phyloP scores from a whole-genome alignment of 2,329 filamentous ascomycete genomes.

The Xylaria sp. region DNA sequence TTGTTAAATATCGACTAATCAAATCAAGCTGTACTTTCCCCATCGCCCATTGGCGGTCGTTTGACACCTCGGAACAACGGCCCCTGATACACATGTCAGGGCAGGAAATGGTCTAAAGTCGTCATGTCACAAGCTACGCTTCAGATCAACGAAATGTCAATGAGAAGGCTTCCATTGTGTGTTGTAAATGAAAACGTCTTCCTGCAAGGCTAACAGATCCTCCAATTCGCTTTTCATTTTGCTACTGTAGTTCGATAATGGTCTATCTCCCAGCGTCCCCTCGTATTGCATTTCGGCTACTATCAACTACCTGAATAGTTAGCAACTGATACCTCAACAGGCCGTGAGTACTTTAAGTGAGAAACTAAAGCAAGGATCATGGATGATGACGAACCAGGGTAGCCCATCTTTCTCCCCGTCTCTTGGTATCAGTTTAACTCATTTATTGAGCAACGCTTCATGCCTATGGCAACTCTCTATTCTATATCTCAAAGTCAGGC shows the following conservation, averaged over 20 bases:
- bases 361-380: not conserved
- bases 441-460: not conserved
- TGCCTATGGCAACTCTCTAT: too few relatives aligned
- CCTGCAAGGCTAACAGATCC: too few relatives aligned
- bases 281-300: not conserved
- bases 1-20: constrained; percentile 13
- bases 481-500: not conserved
- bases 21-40: not conserved
- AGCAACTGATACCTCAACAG: too few relatives aligned
- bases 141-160: constrained; percentile 26
- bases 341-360: not conserved
- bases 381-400: not conserved
- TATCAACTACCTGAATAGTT: too few relatives aligned
- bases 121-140: constrained; percentile 33
- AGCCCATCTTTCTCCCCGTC: not conserved
- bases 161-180: not conserved
- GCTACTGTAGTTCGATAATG: not conserved
- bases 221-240: too few relatives aligned
- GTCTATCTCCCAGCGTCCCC: too few relatives aligned
- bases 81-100: constrained; percentile 27
- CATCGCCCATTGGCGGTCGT: not conserved
- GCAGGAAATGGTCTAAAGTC: constrained; percentile 24
- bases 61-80: not conserved
- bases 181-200: too few relatives aligned
- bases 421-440: not conserved